These are phyloP conservation scores for Solanum sitiens DNA, from an alignment of 257 asterid species.

Conservation along the genomic window DNA sequence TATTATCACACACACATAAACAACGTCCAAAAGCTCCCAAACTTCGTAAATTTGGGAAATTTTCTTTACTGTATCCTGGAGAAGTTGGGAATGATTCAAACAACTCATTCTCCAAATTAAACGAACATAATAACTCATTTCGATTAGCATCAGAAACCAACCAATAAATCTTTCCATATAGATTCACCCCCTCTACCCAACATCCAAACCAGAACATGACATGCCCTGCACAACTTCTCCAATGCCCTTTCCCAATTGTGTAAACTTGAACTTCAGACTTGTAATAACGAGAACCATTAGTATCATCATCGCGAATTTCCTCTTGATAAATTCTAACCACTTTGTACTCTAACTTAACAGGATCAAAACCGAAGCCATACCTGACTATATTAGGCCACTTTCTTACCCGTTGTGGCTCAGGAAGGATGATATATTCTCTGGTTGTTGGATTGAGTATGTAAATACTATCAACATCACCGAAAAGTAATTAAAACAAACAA, in stretches of 20 bases:
- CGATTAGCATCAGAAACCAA: conserved; percentile 21
- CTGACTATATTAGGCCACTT: conserved; percentile 13
- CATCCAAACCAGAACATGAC: conserved; percentile 19
- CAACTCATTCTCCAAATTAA: conserved; percentile 35
- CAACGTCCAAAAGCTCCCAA: conserved; percentile 18
- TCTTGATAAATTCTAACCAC: conserved; percentile 39
- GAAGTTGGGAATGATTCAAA: conserved; percentile 13
- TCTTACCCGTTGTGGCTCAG: neutral
- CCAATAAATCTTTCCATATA: conserved; percentile 43
- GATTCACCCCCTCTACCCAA: conserved; percentile 10
- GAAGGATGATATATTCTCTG: conserved; percentile 21
- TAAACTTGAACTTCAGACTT: conserved; percentile 34
- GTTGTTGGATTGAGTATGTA: conserved; percentile 36
- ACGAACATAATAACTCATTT: conserved; percentile 31
- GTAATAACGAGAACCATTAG: conserved; percentile 4
- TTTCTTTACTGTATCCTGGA: conserved; percentile 11
- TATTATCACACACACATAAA: conserved; percentile 30
- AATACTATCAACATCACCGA: conserved; percentile 12
- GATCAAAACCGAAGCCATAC: conserved; percentile 25
- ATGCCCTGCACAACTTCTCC: conserved; percentile 15
- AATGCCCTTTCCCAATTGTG: conserved; percentile 20
- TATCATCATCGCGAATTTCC: conserved; percentile 1
- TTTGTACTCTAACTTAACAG: conserved; percentile 16
- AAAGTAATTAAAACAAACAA: conserved; percentile 9
- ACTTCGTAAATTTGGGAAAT: conserved; percentile 10